Evolutionary conservation across 129 eudicot genomes (phyloP).

Genomic region (Centaurea solstitialis): DNA sequence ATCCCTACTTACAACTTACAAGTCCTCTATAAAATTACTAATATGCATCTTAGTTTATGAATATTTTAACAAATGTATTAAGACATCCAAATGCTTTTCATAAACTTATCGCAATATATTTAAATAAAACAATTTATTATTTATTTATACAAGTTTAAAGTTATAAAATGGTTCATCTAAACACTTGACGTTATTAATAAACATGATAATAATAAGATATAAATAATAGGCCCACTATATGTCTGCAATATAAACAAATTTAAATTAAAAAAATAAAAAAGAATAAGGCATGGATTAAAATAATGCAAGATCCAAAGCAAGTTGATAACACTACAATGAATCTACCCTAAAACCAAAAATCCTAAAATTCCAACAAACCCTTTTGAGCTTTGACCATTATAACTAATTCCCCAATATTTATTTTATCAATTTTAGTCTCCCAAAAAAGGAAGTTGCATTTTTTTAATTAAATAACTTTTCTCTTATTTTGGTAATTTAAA

Average conservation of each 20-base stretch:
- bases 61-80: too few species aligned
- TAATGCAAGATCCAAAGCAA: constrained; percentile 7
- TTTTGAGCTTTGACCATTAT: constrained; percentile 30
- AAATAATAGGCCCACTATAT: neutral
- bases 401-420: constrained; percentile 16
- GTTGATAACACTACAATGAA: constrained; percentile 38
- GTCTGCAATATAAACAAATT: neutral
- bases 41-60: too few species aligned
- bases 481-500: neutral
- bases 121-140: neutral
- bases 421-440: constrained; percentile 20
- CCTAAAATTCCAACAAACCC: constrained; percentile 34
- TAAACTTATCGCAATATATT: too few species aligned
- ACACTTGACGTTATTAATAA: too few species aligned
- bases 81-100: neutral
- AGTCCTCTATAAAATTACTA: too few species aligned
- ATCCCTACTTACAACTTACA: too few species aligned
- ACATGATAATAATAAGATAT: too few species aligned
- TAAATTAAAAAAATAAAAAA: neutral
- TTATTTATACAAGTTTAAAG: neutral
- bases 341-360: constrained; percentile 33
- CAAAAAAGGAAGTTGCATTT: constrained; percentile 10
- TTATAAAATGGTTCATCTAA: neutral
- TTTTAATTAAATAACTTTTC: neutral
- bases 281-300: neutral